These are phyloP conservation scores for Coemansia sp. DNA, from an alignment of 192 early-diverging fungal species.

Conservation along the genomic window DNA sequence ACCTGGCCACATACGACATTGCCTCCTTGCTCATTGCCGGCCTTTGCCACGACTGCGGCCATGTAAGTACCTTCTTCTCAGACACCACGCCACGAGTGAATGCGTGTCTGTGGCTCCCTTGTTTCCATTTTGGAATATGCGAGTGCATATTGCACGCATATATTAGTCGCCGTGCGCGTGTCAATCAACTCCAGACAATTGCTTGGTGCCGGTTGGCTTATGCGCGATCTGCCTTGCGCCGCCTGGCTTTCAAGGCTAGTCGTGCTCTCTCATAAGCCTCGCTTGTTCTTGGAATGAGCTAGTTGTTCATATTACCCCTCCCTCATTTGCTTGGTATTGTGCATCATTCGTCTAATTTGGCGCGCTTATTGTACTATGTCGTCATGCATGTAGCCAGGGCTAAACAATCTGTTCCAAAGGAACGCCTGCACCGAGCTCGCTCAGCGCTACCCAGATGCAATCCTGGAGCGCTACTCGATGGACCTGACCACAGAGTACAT, in stretches of 20 bases:
- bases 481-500: conserved; percentile 77
- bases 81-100: background rate
- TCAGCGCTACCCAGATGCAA: conserved; percentile 76
- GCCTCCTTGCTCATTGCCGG: conserved; percentile 80
- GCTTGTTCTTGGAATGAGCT: background rate
- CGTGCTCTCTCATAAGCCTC: background rate
- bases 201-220: background rate
- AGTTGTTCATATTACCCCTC: background rate
- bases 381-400: conserved; percentile 68
- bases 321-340: background rate
- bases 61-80: conserved; percentile 57
- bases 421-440: conserved; percentile 83
- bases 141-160: conserved; percentile 5
- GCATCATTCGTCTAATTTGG: background rate
- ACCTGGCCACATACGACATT: conserved; percentile 71
- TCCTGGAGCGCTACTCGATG: conserved; percentile 87
- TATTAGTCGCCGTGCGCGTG: background rate
- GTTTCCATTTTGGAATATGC: background rate
- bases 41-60: conserved; percentile 89
- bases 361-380: conserved; percentile 23
- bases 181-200: background rate
- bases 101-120: conserved; percentile 1
- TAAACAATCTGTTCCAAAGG: conserved; percentile 91
- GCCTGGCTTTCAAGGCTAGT: background rate
- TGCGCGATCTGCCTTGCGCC: background rate